Percentiles rank a stretch among this genome's conserved stretches.
Conservation (phyloP, 768 basidiomycete genomes). For the Hypholoma sublateritium region DNA sequence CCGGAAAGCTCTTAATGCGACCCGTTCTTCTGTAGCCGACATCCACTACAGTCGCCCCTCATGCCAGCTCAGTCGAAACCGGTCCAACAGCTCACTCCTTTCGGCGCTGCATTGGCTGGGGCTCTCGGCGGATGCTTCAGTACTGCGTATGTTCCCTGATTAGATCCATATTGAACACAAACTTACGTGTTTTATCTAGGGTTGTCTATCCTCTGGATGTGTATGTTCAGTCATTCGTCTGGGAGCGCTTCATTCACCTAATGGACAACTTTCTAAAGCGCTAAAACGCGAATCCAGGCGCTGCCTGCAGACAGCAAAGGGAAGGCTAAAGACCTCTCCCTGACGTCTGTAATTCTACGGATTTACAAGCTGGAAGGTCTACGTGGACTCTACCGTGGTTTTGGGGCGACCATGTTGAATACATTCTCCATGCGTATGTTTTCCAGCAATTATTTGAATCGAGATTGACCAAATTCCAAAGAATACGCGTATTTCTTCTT, state of each 20-base stretch:
- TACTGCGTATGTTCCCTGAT: conserved; percentile 68
- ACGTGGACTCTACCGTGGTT: conserved; percentile 84
- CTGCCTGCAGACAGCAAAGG: conserved; percentile 46
- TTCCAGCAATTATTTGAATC: neutral
- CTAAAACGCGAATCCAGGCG: conserved; percentile 95
- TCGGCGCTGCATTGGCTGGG: conserved; percentile 88
- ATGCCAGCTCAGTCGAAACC: conserved; percentile 56
- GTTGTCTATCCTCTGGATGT: conserved; percentile 95
- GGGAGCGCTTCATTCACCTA: neutral
- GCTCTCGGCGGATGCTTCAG: conserved; percentile 93
- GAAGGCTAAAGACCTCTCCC: conserved; percentile 54
- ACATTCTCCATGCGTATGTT: conserved; percentile 94
- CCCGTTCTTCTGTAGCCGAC: conserved; percentile 18
- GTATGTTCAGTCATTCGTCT: conserved; percentile 43
- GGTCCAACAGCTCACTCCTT: conserved; percentile 74
- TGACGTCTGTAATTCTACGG: conserved; percentile 63
- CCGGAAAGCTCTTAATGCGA: conserved; percentile 13
- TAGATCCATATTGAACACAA: conserved; percentile 4
- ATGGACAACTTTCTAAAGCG: conserved; percentile 42
- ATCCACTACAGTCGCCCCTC: conserved; percentile 6
- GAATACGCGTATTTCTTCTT: conserved; percentile 99
- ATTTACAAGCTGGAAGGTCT: conserved; percentile 84
- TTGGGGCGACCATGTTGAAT: conserved; percentile 95
- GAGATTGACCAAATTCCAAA: conserved; percentile 27
- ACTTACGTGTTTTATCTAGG: conserved; percentile 38